Conservation (phyloP, 139 green algal genomes). For the Astrephomene gubernaculifera region DNA sequence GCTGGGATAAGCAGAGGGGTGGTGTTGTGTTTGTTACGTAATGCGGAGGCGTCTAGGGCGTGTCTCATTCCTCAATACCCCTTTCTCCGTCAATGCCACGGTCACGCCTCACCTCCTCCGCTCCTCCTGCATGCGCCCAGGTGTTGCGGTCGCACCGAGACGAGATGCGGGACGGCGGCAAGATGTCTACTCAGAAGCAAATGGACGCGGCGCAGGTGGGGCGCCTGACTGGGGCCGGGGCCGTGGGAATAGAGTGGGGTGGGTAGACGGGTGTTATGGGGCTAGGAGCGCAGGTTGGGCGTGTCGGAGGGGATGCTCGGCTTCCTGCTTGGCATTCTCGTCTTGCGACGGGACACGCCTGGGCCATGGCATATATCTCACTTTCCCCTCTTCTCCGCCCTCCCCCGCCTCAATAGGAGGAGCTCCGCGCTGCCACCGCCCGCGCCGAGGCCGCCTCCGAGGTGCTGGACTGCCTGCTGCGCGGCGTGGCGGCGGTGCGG, state of each 20-base stretch:
- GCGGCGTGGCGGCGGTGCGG: conserved; percentile 33
- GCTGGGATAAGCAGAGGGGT: too few species aligned
- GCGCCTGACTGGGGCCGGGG: too few species aligned
- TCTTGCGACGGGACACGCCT: too few species aligned
- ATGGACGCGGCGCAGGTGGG: conserved; percentile 40
- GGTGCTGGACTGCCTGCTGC: conserved; percentile 10
- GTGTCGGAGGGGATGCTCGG: background rate
- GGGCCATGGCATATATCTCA: too few species aligned
- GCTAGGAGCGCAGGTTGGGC: background rate
- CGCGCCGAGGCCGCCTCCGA: background rate
- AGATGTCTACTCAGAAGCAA: conserved; percentile 38
- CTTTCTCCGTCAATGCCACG: too few species aligned
- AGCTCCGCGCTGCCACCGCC: background rate
- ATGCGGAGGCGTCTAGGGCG: too few species aligned
- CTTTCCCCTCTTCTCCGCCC: too few species aligned
- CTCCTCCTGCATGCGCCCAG: too few species aligned
- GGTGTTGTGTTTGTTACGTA: too few species aligned
- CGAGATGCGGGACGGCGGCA: conserved; percentile 21
- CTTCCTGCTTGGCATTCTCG: too few species aligned
- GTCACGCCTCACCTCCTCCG: too few species aligned
- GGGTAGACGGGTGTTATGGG: background rate
- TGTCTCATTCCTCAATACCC: too few species aligned
- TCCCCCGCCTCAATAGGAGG: conserved; percentile 5
- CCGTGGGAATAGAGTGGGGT: background rate
- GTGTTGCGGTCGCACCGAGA: conserved; percentile 24